Evolutionary conservation across 768 basidiomycete genomes (phyloP).

Genomic region (Obba rivulosa): DNA sequence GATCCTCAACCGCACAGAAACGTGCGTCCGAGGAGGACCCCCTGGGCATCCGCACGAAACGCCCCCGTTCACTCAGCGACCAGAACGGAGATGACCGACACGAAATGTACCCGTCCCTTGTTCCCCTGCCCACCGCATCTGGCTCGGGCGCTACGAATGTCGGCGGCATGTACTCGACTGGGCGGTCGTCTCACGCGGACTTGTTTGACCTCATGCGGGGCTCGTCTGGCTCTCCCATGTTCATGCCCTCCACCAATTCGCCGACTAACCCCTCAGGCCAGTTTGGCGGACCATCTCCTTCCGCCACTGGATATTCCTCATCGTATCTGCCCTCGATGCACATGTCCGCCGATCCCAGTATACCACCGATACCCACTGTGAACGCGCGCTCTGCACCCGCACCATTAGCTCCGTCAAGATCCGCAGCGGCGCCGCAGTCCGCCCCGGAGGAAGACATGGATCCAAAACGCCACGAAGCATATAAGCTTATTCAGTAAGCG

Average conservation of each 20-base stretch:
- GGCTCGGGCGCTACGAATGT: slow-evolving; percentile 28
- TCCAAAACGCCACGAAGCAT: slow-evolving; percentile 72
- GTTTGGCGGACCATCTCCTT: slow-evolving; percentile 29
- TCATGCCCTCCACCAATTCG: slow-evolving; percentile 42
- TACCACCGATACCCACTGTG: slow-evolving; percentile 44
- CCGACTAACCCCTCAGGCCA: slow-evolving; percentile 24
- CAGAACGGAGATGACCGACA: slow-evolving; percentile 40
- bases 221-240: slow-evolving; percentile 54
- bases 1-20: slow-evolving; percentile 34
- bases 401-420: slow-evolving; percentile 28
- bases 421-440: slow-evolving; percentile 4
- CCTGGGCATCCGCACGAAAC: slow-evolving; percentile 41
- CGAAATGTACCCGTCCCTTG: slow-evolving; percentile 37
- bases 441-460: slow-evolving; percentile 50
- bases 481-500: slow-evolving; percentile 73
- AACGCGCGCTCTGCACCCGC: slow-evolving; percentile 22
- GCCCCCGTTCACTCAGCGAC: slow-evolving; percentile 34
- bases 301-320: slow-evolving; percentile 23
- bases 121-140: slow-evolving; percentile 41
- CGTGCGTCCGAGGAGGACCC: slow-evolving; percentile 46
- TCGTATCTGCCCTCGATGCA: slow-evolving; percentile 54
- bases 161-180: slow-evolving; percentile 40
- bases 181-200: slow-evolving; percentile 42
- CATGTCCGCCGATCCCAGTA: slow-evolving; percentile 50
- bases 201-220: slow-evolving; percentile 60